phyloP scores from a whole-genome alignment of 2,329 filamentous ascomycete genomes.

The Incumbomyces lentus region DNA sequence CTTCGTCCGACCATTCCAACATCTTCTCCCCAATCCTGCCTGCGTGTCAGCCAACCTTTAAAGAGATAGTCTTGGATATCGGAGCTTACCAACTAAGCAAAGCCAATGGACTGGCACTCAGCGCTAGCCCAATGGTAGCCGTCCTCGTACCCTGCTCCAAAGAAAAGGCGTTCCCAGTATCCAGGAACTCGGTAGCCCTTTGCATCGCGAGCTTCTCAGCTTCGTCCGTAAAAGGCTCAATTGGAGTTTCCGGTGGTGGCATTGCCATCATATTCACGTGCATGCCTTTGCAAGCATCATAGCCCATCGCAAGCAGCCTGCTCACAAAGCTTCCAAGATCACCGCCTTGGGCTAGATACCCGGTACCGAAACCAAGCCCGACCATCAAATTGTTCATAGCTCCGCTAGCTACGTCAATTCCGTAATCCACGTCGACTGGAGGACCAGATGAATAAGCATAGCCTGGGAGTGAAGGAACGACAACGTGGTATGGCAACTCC shows the following conservation, averaged over 20 bases:
- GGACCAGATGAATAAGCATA: constrained; percentile 43
- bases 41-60: no score
- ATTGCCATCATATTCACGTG: neutral
- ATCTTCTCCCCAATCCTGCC: constrained; percentile 31
- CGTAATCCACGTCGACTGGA: constrained; percentile 37
- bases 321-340: constrained; percentile 43
- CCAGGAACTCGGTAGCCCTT: constrained; percentile 30
- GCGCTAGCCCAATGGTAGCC: constrained; percentile 45
- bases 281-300: constrained; percentile 37
- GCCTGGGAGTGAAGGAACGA: constrained; percentile 47
- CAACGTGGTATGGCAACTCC: constrained; percentile 46
- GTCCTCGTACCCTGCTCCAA: constrained; percentile 45
- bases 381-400: constrained; percentile 44
- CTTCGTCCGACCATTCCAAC: constrained; percentile 28
- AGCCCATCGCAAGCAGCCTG: constrained; percentile 33
- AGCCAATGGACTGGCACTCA: constrained; percentile 45
- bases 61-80: no score
- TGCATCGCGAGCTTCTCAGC: constrained; percentile 28
- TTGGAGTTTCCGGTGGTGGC: neutral
- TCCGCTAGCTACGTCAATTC: constrained; percentile 29
- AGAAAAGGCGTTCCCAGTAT: constrained; percentile 40
- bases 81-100: constrained; percentile 50
- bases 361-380: constrained; percentile 40
- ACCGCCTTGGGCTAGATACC: constrained; percentile 48
- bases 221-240: constrained; percentile 8